Evolutionary conservation across 164 flowering plant genomes (phyloP), one percentile per base, ranked within the genome.

Genomic region (Euptelea pleiosperma): DNA sequence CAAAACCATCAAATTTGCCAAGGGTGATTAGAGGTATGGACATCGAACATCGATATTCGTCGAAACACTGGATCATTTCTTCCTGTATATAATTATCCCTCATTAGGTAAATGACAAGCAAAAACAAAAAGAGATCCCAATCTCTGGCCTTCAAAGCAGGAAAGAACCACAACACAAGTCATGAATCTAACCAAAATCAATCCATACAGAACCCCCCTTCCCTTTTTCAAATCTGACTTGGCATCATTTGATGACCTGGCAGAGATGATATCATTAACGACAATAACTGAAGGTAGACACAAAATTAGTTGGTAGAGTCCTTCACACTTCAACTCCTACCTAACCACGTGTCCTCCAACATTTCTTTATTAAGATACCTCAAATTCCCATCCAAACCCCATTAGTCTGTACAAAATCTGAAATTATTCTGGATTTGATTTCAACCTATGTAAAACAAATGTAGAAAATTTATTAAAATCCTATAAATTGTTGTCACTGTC

Each of bases 291-390:
- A 36, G 3, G 18, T 3, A 53, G 43, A 19, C 29, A 53, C 4
- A 14, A n/a, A n/a, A n/a, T n/a, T n/a, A n/a, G n/a, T n/a, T n/a
- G n/a, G 6, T 9, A 58, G 60, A 43, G 60, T 41, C 51, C 49
- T 42, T 57, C 50, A 58, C 52, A 44, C 52, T 21, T 34, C 61
- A 58, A 45, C 48, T 57, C 39, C 52, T 29, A 40, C 11, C 9
- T 14, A 1, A 7, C 19, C n/a, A 42, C 37, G 12, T 58, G 52
- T 15, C 3, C n/a, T 37, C 11, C 21, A 15, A 37, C 4, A 22
- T 22, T n/a, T 12, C 4, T 9, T 12, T 12, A 8, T 44, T 57
- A 4, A n/a, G 12, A 12, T 6, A 29, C n/a, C n/a, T n/a, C n/a
- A n/a, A n/a, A n/a, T n/a, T n/a, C n/a, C n/a, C n/a, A n/a, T n/a